A percentile compares a stretch with the other conserved stretches of the same genome.
Evolutionary conservation across 192 early-diverging fungal species (phyloP).

Genomic region (Backusella parvicylindrica): DNA sequence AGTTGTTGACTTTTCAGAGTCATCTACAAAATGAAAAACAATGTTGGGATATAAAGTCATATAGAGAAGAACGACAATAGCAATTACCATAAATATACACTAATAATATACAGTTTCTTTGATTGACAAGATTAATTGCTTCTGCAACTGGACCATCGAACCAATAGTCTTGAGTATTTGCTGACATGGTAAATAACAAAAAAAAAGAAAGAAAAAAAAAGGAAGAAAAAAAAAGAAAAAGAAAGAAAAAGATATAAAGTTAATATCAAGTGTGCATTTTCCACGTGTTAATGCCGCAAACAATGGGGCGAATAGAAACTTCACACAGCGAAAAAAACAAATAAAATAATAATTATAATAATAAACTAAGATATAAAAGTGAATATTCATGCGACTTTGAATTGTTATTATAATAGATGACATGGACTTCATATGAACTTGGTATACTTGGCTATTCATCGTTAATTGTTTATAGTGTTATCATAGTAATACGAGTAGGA

Average conservation of each 20-base stretch:
- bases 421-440: no score
- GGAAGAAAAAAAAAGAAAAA: background rate
- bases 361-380: no score
- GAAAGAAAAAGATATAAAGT: background rate
- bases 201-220: background rate
- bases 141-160: constrained; percentile 23
- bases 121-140: constrained; percentile 16
- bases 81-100: constrained; percentile 28
- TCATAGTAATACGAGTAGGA: background rate
- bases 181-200: background rate
- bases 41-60: background rate
- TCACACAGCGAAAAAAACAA: background rate
- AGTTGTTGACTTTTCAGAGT: constrained; percentile 6
- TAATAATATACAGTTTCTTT: constrained; percentile 22
- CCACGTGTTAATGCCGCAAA: background rate
- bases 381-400: background rate
- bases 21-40: constrained; percentile 8
- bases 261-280: background rate
- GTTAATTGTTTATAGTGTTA: no score
- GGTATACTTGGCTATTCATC: no score
- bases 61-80: background rate
- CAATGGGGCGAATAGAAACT: background rate
- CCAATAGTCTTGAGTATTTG: constrained; percentile 10
- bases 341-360: background rate
- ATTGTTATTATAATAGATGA: no score